Percentiles rank a stretch among this genome's conserved stretches.
Conservation (phyloP, 768 basidiomycete genomes). For the Tylopilus sp. region DNA sequence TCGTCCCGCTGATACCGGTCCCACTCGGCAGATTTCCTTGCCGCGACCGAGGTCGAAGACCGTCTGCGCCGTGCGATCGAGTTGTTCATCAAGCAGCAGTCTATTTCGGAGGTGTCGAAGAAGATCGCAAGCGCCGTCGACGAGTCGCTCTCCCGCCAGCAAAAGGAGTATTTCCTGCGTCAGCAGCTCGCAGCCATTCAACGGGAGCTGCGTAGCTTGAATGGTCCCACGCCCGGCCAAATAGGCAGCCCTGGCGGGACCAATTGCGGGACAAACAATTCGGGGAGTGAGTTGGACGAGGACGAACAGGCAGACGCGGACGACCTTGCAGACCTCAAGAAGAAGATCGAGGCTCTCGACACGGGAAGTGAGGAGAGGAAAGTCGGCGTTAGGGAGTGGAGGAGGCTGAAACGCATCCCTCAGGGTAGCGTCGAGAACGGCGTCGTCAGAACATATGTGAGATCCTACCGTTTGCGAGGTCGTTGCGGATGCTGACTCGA, state of each 20-base stretch:
- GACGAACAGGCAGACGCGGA: constrained; percentile 80
- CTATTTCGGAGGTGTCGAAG: constrained; percentile 76
- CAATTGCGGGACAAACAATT: constrained; percentile 25
- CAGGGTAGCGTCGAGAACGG: constrained; percentile 89
- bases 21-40: constrained; percentile 49
- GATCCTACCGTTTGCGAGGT: constrained; percentile 23
- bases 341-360: constrained; percentile 71
- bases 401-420: constrained; percentile 81
- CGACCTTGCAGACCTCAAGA: constrained; percentile 68
- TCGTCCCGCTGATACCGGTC: constrained; percentile 1
- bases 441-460: constrained; percentile 78
- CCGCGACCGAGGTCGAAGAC: constrained; percentile 54
- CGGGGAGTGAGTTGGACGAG: constrained; percentile 59
- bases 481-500: constrained; percentile 6
- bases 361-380: constrained; percentile 76
- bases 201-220: constrained; percentile 64
- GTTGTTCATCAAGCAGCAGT: constrained; percentile 70
- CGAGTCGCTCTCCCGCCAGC: constrained; percentile 82
- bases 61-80: constrained; percentile 66
- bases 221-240: constrained; percentile 30
- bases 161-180: constrained; percentile 83
- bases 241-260: constrained; percentile 8
- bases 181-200: constrained; percentile 82
- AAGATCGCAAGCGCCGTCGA: constrained; percentile 80
- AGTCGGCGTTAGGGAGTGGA: constrained; percentile 80